Conservation (phyloP, 805 yeast genomes). For the Candida ovalis region DNA sequence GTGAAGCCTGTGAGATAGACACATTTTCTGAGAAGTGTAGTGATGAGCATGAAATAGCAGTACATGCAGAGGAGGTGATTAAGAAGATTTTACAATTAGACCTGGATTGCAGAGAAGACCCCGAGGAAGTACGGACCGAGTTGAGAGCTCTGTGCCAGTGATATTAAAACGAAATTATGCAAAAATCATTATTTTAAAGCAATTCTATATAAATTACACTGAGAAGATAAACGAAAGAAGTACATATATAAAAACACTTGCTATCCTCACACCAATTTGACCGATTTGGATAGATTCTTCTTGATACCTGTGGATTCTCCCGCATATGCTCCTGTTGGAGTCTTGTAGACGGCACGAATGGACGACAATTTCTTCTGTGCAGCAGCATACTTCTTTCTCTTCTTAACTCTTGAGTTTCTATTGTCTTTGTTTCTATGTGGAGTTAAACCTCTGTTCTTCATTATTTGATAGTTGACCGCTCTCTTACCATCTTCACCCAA, state of each 20-base stretch:
- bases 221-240: neutral
- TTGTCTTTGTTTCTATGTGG: slow-evolving; percentile 90
- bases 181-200: neutral
- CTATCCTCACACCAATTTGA: slow-evolving; percentile 50
- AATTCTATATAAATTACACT: neutral
- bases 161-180: neutral
- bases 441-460: slow-evolving; percentile 94
- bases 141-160: slow-evolving; percentile 1
- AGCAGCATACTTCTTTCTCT: slow-evolving; percentile 93
- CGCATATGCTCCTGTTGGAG: slow-evolving; percentile 71
- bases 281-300: slow-evolving; percentile 86
- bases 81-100: slow-evolving; percentile 29
- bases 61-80: slow-evolving; percentile 9
- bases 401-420: slow-evolving; percentile 95
- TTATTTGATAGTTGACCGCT: slow-evolving; percentile 89
- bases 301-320: slow-evolving; percentile 98
- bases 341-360: slow-evolving; percentile 82
- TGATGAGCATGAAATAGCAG: slow-evolving; percentile 1
- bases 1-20: slow-evolving; percentile 18
- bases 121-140: slow-evolving; percentile 10
- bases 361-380: slow-evolving; percentile 93
- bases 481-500: slow-evolving; percentile 84
- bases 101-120: slow-evolving; percentile 7
- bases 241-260: neutral
- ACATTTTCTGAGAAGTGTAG: neutral